A percentile compares a stretch with the other conserved stretches of the same genome.
Evolutionary conservation across 2,329 filamentous ascomycete genomes (phyloP).

Genomic region (Neopestalotiopsis clavispora): DNA sequence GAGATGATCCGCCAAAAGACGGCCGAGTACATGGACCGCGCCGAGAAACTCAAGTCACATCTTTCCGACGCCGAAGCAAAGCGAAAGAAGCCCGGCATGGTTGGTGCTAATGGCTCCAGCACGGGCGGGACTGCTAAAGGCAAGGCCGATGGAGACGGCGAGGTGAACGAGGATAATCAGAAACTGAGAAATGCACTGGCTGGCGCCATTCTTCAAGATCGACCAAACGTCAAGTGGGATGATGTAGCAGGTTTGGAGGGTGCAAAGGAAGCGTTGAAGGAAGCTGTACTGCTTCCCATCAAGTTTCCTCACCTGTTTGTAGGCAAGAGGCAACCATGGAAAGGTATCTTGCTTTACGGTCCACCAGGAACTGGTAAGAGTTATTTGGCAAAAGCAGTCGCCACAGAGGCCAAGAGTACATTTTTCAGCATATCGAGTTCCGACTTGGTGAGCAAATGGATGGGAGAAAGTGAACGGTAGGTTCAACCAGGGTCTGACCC

Average conservation of each 20-base stretch:
- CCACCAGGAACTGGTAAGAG: conserved; percentile 97
- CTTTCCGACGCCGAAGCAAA: conserved; percentile 75
- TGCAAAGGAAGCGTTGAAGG: conserved; percentile 96
- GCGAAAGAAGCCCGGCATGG: conserved; percentile 71
- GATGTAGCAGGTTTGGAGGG: conserved; percentile 94
- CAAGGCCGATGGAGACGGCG: conserved; percentile 59
- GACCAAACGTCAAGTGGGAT: conserved; percentile 97
- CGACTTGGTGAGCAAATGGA: conserved; percentile 98
- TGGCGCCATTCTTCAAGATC: conserved; percentile 91
- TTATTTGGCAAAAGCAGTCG: conserved; percentile 95
- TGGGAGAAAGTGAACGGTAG: conserved; percentile 98
- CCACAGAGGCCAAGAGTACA: conserved; percentile 97
- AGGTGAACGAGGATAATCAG: conserved; percentile 87
- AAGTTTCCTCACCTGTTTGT: conserved; percentile 97
- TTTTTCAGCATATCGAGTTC: conserved; percentile 99
- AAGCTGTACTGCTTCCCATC: conserved; percentile 96
- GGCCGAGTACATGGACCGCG: conserved; percentile 96
- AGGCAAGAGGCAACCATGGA: conserved; percentile 97
- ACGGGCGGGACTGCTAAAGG: conserved; percentile 66
- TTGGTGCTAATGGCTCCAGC: conserved; percentile 74
- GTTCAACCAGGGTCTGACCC: conserved; percentile 26
- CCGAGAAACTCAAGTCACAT: conserved; percentile 96
- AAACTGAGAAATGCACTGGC: conserved; percentile 90
- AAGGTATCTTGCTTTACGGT: conserved; percentile 94
- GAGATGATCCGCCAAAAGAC: conserved; percentile 97